phyloP scores from a whole-genome alignment of 768 basidiomycete genomes.

The Lyophyllum shimeji region DNA sequence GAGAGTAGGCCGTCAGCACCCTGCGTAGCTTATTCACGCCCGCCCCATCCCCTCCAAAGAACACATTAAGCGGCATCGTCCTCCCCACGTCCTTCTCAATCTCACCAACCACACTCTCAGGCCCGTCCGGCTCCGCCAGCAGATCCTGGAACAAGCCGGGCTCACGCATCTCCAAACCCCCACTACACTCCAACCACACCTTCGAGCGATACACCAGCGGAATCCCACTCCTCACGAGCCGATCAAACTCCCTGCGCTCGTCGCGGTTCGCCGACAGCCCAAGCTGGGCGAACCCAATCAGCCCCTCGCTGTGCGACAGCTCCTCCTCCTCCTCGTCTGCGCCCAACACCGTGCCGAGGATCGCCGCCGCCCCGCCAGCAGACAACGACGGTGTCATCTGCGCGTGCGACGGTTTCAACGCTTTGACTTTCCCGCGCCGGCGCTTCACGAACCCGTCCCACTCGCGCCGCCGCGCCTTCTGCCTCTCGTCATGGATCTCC shows the following conservation, averaged over 20 bases:
- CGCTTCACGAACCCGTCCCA: constrained; percentile 90
- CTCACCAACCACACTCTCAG: constrained; percentile 60
- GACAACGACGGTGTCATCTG: constrained; percentile 24
- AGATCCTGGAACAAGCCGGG: constrained; percentile 90
- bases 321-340: constrained; percentile 70
- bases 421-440: constrained; percentile 49
- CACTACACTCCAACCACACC: constrained; percentile 92
- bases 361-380: constrained; percentile 53
- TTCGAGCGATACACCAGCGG: constrained; percentile 87
- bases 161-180: constrained; percentile 87
- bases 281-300: constrained; percentile 91
- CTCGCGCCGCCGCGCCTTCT: constrained; percentile 64
- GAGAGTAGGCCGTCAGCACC: constrained; percentile 89
- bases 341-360: constrained; percentile 71
- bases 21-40: constrained; percentile 91
- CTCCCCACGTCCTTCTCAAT: constrained; percentile 95
- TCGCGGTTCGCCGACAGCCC: constrained; percentile 75
- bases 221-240: constrained; percentile 81
- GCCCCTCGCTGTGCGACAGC: constrained; percentile 74
- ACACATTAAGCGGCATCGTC: constrained; percentile 93
- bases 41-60: constrained; percentile 95
- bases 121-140: constrained; percentile 49
- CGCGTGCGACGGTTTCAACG: constrained; percentile 29
- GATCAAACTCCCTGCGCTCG: constrained; percentile 77
- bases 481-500: constrained; percentile 79